Evolutionary conservation across 345 rosid species (phyloP).

Genomic region (Eutrema japonicum): DNA sequence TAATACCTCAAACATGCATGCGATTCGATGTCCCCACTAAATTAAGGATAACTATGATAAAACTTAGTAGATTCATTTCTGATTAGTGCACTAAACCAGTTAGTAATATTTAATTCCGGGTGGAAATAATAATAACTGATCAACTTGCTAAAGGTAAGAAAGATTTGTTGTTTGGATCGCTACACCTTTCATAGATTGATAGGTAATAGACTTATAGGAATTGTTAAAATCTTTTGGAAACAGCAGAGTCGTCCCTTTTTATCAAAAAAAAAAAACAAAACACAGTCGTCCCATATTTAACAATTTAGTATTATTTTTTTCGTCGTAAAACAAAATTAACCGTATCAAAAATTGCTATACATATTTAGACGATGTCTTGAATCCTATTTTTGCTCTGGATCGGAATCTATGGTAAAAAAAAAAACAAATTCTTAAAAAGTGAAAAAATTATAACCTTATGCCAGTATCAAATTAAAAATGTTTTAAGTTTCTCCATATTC

Average conservation of each 20-base stretch:
- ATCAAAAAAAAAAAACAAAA: no score
- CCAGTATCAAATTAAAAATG: not conserved
- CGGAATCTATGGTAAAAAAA: not conserved
- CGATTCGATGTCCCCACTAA: slow-evolving; percentile 33
- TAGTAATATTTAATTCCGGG: slow-evolving; percentile 21
- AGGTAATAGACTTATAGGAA: no score
- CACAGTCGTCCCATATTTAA: not conserved
- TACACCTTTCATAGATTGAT: slow-evolving; percentile 18
- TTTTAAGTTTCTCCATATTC: not conserved
- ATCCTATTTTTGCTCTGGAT: not conserved
- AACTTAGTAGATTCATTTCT: slow-evolving; percentile 22
- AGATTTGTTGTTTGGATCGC: slow-evolving; percentile 1
- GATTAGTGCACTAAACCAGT: slow-evolving; percentile 26
- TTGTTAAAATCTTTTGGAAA: no score
- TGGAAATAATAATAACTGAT: slow-evolving; percentile 33
- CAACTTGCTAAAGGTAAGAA: slow-evolving; percentile 36
- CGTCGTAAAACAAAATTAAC: not conserved
- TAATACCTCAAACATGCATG: slow-evolving; percentile 28
- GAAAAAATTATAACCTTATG: not conserved
- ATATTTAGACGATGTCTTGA: not conserved
- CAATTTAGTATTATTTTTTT: not conserved
- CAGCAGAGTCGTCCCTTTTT: not conserved
- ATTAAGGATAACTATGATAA: slow-evolving; percentile 30
- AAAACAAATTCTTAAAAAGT: not conserved
- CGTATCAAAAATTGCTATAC: not conserved